phyloP scores from a whole-genome alignment of 345 rosid species.

The Raphanus raphanistrum region DNA sequence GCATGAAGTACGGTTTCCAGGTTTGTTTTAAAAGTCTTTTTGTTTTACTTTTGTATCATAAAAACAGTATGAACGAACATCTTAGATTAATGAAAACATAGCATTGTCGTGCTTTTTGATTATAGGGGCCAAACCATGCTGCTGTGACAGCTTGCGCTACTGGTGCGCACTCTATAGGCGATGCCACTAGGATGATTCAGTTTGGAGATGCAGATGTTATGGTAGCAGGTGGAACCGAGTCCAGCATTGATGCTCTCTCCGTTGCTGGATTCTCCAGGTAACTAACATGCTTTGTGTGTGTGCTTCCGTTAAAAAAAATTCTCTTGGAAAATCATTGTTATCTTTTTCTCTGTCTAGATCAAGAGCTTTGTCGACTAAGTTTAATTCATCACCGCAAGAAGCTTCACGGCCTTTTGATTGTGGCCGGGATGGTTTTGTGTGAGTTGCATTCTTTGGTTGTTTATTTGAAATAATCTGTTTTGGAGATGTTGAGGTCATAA shows the following conservation, averaged over 20 bases:
- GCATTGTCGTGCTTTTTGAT: slow-evolving; percentile 32
- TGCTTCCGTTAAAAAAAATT: neutral
- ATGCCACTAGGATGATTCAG: slow-evolving; percentile 96
- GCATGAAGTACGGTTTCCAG: slow-evolving; percentile 97
- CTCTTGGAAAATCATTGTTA: neutral
- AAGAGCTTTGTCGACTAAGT: slow-evolving; percentile 84
- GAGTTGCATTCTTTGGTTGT: slow-evolving; percentile 39
- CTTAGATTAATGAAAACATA: neutral
- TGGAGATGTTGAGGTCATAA: slow-evolving; percentile 11
- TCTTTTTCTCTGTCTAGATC: slow-evolving; percentile 46
- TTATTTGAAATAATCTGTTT: slow-evolving; percentile 1
- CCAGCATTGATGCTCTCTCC: slow-evolving; percentile 95
- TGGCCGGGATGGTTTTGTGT: slow-evolving; percentile 97
- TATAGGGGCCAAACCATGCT: slow-evolving; percentile 98
- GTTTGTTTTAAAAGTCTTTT: slow-evolving; percentile 40
- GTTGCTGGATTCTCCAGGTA: slow-evolving; percentile 95
- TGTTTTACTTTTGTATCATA: neutral
- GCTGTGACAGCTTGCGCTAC: slow-evolving; percentile 99
- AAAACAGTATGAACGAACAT: neutral
- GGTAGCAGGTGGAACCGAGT: slow-evolving; percentile 97
- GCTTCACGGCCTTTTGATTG: slow-evolving; percentile 95
- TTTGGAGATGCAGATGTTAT: slow-evolving; percentile 95
- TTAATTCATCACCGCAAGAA: slow-evolving; percentile 74
- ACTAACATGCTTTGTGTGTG: neutral
- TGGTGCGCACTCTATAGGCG: slow-evolving; percentile 95